Conservation (phyloP, 1,284 basidiomycete species). For the Neolentinus lepideus region DNA sequence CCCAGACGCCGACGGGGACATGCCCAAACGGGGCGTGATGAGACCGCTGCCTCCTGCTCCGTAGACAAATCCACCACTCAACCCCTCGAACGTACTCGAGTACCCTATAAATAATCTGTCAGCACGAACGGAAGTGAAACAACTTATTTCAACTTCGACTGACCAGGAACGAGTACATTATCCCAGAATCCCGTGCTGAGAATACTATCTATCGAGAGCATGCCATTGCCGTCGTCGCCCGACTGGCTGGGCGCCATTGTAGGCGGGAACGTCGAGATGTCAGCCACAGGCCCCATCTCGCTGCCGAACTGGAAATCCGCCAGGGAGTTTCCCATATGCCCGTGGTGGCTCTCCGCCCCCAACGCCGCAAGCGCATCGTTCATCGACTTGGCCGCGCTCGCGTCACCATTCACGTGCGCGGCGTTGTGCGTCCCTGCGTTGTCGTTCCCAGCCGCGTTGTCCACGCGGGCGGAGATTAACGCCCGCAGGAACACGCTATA, state of each 20-base stretch:
- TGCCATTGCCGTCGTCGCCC: slow-evolving; percentile 38
- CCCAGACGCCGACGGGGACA: slow-evolving; percentile 29
- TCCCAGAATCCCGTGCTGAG: slow-evolving; percentile 78
- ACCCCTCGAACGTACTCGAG: slow-evolving; percentile 66
- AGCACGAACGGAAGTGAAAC: slow-evolving; percentile 6
- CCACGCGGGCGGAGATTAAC: slow-evolving; percentile 57
- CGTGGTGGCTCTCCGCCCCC: slow-evolving; percentile 4
- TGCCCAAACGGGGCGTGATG: slow-evolving; percentile 44
- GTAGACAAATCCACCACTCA: slow-evolving; percentile 77
- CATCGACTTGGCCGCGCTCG: background rate
- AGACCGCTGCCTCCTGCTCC: slow-evolving; percentile 72
- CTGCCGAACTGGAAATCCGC: slow-evolving; percentile 63
- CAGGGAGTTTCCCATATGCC: slow-evolving; percentile 15
- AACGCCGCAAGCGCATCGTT: background rate
- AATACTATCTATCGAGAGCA: slow-evolving; percentile 75
- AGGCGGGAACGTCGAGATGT: slow-evolving; percentile 76
- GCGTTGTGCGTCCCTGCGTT: background rate
- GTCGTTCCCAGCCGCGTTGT: slow-evolving; percentile 14
- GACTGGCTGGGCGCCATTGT: slow-evolving; percentile 53
- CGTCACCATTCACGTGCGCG: background rate
- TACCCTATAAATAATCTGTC: slow-evolving; percentile 45
- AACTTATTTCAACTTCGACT: slow-evolving; percentile 1
- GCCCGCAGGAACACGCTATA: slow-evolving; percentile 85
- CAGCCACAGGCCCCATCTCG: slow-evolving; percentile 75
- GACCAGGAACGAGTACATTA: slow-evolving; percentile 75